Base-by-base conservation (phyloP, 1,284 basidiomycete species). In the Rhodotorula mucilaginosa region DNA sequence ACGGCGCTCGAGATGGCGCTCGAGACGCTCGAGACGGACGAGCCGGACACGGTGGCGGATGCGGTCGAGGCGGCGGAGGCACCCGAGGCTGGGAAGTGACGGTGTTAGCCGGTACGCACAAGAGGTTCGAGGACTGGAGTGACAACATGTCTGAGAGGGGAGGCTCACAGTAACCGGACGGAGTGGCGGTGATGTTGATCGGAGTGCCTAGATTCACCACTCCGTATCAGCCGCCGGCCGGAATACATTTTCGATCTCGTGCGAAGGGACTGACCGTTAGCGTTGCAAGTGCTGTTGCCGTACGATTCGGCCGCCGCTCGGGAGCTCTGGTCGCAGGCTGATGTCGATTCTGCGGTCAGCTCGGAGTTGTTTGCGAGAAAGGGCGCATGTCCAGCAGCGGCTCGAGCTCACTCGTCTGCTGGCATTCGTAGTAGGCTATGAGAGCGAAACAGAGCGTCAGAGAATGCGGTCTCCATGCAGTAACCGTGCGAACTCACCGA, bases 241-340 rank as follows among this genome's bases (percentile, higher is more conserved):
- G 34, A 8, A 34, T 5, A 34, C 34, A 34, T 34, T 6, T 34
- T 23, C 19, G 6, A n/a, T 12, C 21, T n/a, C 51, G 21, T 5
- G 51, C 51, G 21, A 23, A 21, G 29, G 31, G 19, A 19, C 58
- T 5, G 12, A 59, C 39, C 58, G 58, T 59, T 46, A 23, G 39
- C 13, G 26, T n/a, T 10, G 54, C 54, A 59, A 19, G 39, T 44
- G 39, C 10, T 13, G 58, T 19, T 66, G 47, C 73, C 73, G 66
- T 69, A 74, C 19, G 61, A 34, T 52, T 68, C 56, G 18, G 73
- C 73, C 12, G 65, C 34, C 34, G 60, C 23, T 15, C 72, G 61
- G 47, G 70, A 68, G 18, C 49, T 49, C 21, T 61, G 31, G 29
- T 58, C 52, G 64, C 73, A 74, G 16, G 73, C 70, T 74, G 66